Evolutionary conservation across 1,139 yeast genomes (phyloP).

Genomic region (Diutina ranongensis): DNA sequence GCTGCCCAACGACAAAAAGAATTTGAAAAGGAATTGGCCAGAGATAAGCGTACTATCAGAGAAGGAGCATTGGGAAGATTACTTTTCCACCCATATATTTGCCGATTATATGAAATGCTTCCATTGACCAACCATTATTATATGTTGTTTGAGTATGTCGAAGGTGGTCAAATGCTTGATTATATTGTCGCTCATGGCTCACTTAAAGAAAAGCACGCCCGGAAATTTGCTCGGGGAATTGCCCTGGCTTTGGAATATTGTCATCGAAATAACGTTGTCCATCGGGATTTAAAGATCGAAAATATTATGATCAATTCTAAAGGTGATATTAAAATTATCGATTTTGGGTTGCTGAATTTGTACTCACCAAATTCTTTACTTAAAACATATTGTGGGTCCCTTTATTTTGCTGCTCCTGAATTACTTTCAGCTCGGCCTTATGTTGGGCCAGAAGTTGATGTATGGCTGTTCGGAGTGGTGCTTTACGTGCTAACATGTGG

Average conservation of each 20-base stretch:
- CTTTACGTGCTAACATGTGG: slow-evolving; percentile 92
- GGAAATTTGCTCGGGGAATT: slow-evolving; percentile 93
- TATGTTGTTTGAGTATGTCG: slow-evolving; percentile 92
- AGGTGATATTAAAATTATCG: slow-evolving; percentile 92
- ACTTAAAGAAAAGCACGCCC: slow-evolving; percentile 84
- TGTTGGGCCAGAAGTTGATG: slow-evolving; percentile 93
- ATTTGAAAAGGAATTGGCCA: slow-evolving; percentile 75
- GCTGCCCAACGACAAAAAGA: slow-evolving; percentile 57
- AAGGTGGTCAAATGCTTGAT: slow-evolving; percentile 97
- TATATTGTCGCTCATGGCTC: slow-evolving; percentile 96
- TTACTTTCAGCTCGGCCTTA: slow-evolving; percentile 86
- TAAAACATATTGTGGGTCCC: slow-evolving; percentile 93
- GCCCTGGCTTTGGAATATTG: slow-evolving; percentile 91
- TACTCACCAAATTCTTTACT: slow-evolving; percentile 62
- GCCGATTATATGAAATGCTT: slow-evolving; percentile 86
- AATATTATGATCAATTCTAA: slow-evolving; percentile 88
- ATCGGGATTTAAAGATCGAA: slow-evolving; percentile 92
- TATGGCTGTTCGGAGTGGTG: slow-evolving; percentile 98
- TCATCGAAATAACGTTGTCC: slow-evolving; percentile 89
- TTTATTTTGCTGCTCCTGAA: slow-evolving; percentile 98
- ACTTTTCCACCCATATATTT: slow-evolving; percentile 84
- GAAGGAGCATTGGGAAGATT: slow-evolving; percentile 92
- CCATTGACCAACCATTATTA: slow-evolving; percentile 96
- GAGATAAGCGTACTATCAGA: slow-evolving; percentile 85
- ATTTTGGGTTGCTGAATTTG: slow-evolving; percentile 88